These are phyloP conservation scores for Luzula sylvatica DNA, from an alignment of 176 grass and related monocot species.

Conservation along the genomic window DNA sequence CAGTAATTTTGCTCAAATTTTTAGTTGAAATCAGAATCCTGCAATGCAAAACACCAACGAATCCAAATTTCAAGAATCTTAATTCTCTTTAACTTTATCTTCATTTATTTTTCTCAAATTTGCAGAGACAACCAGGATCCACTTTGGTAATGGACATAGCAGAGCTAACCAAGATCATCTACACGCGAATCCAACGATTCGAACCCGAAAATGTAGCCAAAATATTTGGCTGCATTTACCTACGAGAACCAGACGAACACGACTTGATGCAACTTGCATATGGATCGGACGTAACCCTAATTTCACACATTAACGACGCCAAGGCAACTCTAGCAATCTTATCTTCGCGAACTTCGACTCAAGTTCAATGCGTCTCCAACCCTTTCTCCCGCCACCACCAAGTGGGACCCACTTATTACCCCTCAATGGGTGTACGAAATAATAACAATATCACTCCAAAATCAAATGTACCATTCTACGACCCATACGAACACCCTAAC, in stretches of 20 bases:
- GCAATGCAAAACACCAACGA: no score
- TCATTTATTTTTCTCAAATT: background rate
- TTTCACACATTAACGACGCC: slow-evolving; percentile 39
- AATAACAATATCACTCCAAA: slow-evolving; percentile 19
- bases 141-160: slow-evolving; percentile 48
- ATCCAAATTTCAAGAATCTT: no score
- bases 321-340: slow-evolving; percentile 40
- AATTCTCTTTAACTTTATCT: no score
- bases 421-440: background rate
- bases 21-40: no score
- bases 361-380: background rate
- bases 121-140: slow-evolving; percentile 9
- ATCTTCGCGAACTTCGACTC: slow-evolving; percentile 28
- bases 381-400: slow-evolving; percentile 18
- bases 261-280: slow-evolving; percentile 77
- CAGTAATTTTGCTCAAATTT: no score
- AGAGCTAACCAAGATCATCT: slow-evolving; percentile 44
- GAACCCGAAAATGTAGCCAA: slow-evolving; percentile 55
- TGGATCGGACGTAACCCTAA: slow-evolving; percentile 32
- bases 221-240: slow-evolving; percentile 72
- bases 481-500: slow-evolving; percentile 15
- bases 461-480: slow-evolving; percentile 31
- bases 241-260: slow-evolving; percentile 37
- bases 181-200: slow-evolving; percentile 40
- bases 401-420: slow-evolving; percentile 12